Evolutionary conservation across 1,284 basidiomycete species (phyloP), one percentile per base, ranked within the genome.

Genomic region (Cutaneotrichosporon dermatis): DNA sequence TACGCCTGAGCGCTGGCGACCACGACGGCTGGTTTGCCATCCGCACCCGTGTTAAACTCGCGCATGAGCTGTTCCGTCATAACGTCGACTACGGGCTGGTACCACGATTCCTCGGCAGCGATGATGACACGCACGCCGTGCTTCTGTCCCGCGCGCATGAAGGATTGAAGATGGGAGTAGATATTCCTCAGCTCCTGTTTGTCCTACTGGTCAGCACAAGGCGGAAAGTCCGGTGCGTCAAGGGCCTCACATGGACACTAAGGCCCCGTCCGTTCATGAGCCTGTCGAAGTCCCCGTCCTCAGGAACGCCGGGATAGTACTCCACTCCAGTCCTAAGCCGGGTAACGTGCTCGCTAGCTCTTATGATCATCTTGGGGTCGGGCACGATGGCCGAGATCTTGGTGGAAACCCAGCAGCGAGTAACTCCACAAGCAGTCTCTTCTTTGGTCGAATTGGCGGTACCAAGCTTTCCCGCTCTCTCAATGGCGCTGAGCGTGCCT

Each of bases 11-110:
- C 34, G 39, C 39, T 50, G 2, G 55, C 55, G 41, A 39, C 40
- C 9, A 56, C 48, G 4, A 56, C 42, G 33, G 46, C 25, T 1
- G 40, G 55, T 13, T 41, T 41, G 12, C 48, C 40, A 4, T 34
- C 7, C 3, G 8, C 13, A 34, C 40, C 40, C 2, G 13, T 43
- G 55, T 56, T 56, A 40, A 56, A 56, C 40, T 56, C 55, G 33
- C 55, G 48, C 55, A 56, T 56, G n/a, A 56, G 48, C 48, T 56
- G n/a, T 15, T 56, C 55, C 10, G 55, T 50, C 33, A 56, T 35
- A 2, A 56, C 55, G 34, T 56, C 55, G 11, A 56, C 41, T 1
- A 35, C 55, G 4, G 55, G 55, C 55, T 56, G 55, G 46, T 50
- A 56, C 55, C 46, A 43, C 33, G 46, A 42, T 15, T 50, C 46